Base-by-base conservation (phyloP, 179 eudicot species). In the Corrigiola litoralis region DNA sequence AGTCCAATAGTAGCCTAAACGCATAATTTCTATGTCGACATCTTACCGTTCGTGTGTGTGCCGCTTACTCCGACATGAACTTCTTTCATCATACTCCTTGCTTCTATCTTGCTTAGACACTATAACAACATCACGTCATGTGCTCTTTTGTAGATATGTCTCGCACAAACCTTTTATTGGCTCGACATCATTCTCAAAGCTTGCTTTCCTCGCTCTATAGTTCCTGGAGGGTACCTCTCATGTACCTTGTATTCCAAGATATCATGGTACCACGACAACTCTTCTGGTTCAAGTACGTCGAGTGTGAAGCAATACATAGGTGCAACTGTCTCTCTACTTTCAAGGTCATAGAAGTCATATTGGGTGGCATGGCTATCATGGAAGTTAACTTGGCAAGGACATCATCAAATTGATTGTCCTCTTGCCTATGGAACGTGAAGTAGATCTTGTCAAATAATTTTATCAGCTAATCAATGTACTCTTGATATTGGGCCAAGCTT, bases 201-300 rank as follows among this genome's bases (percentile, higher is more conserved):
- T 1, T 10, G 13, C n/a, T 66, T 21, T 20, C 17, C 44, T 18
- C 21, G 12, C 0, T 2, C 2, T 1, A 4, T 1, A 2, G 33
- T 3, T 0, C 16, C 10, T 0, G 25, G 1, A 1, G 71, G 37
- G n/a, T 12, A 55, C 5, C 13, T 24, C 2, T 34, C 4, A 0
- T 16, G 2, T 1, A 0, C 1, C 1, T 54, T 0, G 46, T 32
- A 67, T 0, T 56, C 10, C 0, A 23, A 0, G 16, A 33, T 14
- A 4, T 23, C 18, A 0, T 1, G 0, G 1, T 32, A 33, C 47
- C 47, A 67, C 0, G 34, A 20, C 11, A 6, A 1, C 0, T 16
- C 1, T 1, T 5, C 6, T 0, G 0, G 0, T 0, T n/a, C 27
- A 29, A 12, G 3, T 20, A 14, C 56, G 0, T 52, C 17, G 1